Base-by-base conservation (phyloP, 306 rosid species). In the Styphnolobium japonicum region DNA sequence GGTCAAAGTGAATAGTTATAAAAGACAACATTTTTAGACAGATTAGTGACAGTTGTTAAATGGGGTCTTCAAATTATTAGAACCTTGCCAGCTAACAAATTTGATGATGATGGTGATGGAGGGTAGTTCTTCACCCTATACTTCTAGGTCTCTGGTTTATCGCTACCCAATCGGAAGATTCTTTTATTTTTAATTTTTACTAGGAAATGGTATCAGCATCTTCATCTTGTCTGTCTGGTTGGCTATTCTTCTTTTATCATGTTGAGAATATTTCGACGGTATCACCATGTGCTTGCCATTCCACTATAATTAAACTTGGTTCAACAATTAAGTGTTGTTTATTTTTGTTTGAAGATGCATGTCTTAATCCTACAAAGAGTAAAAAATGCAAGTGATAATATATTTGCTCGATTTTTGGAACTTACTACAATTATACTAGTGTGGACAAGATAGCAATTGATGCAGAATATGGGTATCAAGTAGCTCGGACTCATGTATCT, bases 31-130 rank as follows among this genome's bases (percentile, higher is more conserved):
- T 55, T 52, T 55, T 76, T 51, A 12, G 67, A 69, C 71, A 12
- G 62, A 45, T 39, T 61, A 34, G 46, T 11, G 49, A 79, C 79
- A 79, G 65, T 75, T 73, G 82, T 82, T 71, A 56, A 23, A 36
- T 76, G 69, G 56, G 70, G 64, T 81, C 29, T 73, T 69, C 4
- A 45, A 42, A 82, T 82, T 75, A 70, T 82, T 74, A 36, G 52
- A 61, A 68, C 70, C 31, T 40, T 76, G 83, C 80, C 80, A 85
- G 79, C 85, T 81, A 37, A 82, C 85, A 46, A 77, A 48, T 67
- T 83, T 71, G 58, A 71, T 65, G 71, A 43, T 7, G 75, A 69
- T 34, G 78, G 52, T 39, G 70, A 71, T 42, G 64, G 19, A 60
- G 49, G 62, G 29, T 49, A 37, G 67, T 73, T 79, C 52, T 55